These are phyloP conservation scores for Cytospora schulzeri DNA, from an alignment of 2,329 filamentous ascomycete genomes.

Conservation along the genomic window DNA sequence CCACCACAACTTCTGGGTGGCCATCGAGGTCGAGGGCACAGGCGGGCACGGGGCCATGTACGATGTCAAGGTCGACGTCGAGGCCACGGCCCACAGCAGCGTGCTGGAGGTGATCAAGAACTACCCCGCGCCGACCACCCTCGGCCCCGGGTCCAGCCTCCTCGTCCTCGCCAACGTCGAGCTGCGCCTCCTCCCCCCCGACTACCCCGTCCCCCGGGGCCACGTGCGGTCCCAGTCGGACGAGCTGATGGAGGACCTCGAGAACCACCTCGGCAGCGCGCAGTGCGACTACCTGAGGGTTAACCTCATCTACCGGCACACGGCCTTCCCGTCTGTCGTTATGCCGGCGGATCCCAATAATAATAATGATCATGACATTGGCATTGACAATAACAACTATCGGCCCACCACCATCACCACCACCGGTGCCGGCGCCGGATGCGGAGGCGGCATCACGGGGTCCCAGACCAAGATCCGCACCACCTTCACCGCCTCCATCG, in stretches of 20 bases:
- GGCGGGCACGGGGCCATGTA: conserved; percentile 23
- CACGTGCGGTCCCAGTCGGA: conserved; percentile 50
- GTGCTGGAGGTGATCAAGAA: conserved; percentile 51
- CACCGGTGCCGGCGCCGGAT: conserved; percentile 29
- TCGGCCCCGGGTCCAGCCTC: conserved; percentile 47
- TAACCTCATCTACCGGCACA: conserved; percentile 57
- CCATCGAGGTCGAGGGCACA: conserved; percentile 21
- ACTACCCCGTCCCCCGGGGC: conserved; percentile 12
- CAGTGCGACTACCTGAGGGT: conserved; percentile 54
- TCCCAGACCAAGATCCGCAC: conserved; percentile 56
- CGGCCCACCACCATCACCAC: too few species aligned
- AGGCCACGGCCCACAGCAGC: conserved; percentile 27
- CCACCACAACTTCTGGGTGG: conserved; percentile 25
- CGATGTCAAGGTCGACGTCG: conserved; percentile 20
- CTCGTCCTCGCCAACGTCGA: conserved; percentile 53
- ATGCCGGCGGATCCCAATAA: background rate
- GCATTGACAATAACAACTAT: too few species aligned
- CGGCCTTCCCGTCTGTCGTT: conserved; percentile 48
- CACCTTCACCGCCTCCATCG: conserved; percentile 52
- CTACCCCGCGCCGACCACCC: conserved; percentile 46
- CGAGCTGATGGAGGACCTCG: conserved; percentile 60
- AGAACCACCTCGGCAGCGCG: conserved; percentile 55
- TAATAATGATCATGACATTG: background rate
- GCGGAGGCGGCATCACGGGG: conserved; percentile 39
- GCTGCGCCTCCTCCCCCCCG: conserved; percentile 34